phyloP scores from a whole-genome alignment of 2,329 filamentous ascomycete genomes.

The Colletotrichum euphorbiae region DNA sequence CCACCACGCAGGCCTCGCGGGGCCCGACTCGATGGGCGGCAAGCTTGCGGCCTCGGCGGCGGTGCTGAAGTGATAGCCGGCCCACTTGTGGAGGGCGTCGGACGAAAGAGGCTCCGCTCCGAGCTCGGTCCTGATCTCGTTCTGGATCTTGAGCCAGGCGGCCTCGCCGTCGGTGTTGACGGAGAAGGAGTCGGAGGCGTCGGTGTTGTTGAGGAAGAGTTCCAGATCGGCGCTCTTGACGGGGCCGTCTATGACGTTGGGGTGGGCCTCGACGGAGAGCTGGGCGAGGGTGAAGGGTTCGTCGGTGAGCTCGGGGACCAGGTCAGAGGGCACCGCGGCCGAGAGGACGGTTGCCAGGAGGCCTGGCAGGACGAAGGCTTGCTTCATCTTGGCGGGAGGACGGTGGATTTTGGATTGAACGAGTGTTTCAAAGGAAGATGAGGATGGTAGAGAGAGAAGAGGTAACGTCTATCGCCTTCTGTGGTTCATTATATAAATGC shows the following conservation, averaged over 20 bases:
- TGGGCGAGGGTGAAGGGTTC: neutral
- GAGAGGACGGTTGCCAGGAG: slow-evolving; percentile 11
- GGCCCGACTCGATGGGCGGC: neutral
- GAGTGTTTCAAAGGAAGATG: neutral
- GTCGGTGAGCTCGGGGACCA: neutral
- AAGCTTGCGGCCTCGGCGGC: neutral
- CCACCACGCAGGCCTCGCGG: neutral
- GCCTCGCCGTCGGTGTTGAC: neutral
- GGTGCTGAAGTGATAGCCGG: neutral
- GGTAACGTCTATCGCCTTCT: too few relatives aligned
- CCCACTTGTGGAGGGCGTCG: neutral
- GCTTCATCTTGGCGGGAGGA: slow-evolving; percentile 22
- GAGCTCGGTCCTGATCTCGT: neutral
- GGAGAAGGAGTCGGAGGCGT: neutral
- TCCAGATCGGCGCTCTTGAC: neutral
- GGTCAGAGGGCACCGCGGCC: neutral
- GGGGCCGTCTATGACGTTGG: neutral
- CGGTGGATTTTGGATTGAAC: neutral
- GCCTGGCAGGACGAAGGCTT: slow-evolving; percentile 15
- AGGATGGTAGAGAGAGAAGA: neutral
- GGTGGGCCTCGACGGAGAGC: neutral
- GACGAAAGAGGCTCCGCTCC: neutral
- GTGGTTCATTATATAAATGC: too few relatives aligned
- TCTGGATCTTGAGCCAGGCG: neutral
- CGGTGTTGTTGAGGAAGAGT: neutral